Evolutionary conservation across 2,329 filamentous ascomycete genomes (phyloP).

Genomic region (Cladobotryum protrusum): DNA sequence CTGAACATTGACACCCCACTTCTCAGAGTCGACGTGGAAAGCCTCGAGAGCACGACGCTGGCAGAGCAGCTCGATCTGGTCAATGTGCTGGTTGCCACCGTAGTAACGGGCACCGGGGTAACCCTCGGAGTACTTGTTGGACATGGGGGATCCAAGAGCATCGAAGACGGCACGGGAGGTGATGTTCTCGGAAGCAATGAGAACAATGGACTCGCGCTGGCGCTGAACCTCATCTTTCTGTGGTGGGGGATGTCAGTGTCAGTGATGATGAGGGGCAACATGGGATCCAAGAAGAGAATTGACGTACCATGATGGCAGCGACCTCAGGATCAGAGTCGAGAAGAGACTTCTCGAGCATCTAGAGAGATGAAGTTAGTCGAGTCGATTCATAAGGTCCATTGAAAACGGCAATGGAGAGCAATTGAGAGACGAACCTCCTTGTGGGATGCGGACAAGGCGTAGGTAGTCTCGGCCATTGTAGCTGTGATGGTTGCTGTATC

Average conservation of each 20-base stretch:
- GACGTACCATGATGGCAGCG: conserved; percentile 85
- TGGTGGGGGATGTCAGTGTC: conserved; percentile 2
- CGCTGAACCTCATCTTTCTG: conserved; percentile 91
- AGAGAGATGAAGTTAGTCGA: conserved; percentile 6
- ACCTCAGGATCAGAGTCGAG: conserved; percentile 90
- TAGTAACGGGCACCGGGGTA: conserved; percentile 98
- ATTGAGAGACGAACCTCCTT: conserved; percentile 40
- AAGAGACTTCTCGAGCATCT: conserved; percentile 96
- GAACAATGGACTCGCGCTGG: conserved; percentile 95
- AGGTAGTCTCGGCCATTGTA: conserved; percentile 39
- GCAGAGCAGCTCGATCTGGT: conserved; percentile 91
- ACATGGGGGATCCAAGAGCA: conserved; percentile 89
- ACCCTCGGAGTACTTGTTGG: conserved; percentile 99
- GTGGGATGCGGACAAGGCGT: conserved; percentile 49
- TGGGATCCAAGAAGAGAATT: not conserved
- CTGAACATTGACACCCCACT: conserved; percentile 99
- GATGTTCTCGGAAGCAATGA: conserved; percentile 99
- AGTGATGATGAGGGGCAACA: not conserved
- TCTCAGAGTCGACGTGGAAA: conserved; percentile 76
- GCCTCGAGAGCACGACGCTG: conserved; percentile 88
- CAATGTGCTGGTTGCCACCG: conserved; percentile 98
- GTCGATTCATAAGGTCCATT: conserved; percentile 7
- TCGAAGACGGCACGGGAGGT: conserved; percentile 98
- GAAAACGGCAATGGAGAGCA: not conserved
- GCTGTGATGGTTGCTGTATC: not conserved